Base-by-base conservation (phyloP, 805 yeast species). In the Pichia deserticola region DNA sequence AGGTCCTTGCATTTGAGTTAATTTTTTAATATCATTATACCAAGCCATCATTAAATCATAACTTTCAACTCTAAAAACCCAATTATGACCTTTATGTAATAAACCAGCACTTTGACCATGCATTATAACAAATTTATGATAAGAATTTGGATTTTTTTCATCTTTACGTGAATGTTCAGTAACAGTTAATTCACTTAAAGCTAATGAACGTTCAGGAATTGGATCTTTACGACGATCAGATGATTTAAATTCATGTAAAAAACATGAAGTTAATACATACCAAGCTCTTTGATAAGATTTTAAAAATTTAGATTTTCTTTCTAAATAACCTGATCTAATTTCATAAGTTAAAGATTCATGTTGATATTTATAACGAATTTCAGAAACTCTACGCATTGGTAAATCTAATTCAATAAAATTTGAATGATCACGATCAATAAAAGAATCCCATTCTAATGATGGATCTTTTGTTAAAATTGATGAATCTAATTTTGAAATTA, bases 41-140 rank as follows among this genome's bases (percentile, higher is more conserved):
- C 99, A 92, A 38, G 73, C 76, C 64, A 84, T 79, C 92, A 89
- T 87, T 34, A 76, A 66, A 40, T 82, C 85, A 59, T 85, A 86
- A 44, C 85, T 78, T 60, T 86, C 93, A n/a, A 95, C 84, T 56
- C 95, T 77, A 71, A 92, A 90, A n/a, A 90, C 93, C 88, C 93
- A 89, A 60, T 89, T 89, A 68, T 90, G 97, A 40, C 89, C 87
- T 60, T 88, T 76, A 54, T 82, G 84, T 54, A 88, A 74, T 52
- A 85, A 69, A 12, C 93, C 93, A 52, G 81, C 79, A 53, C 81
- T 79, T 54, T 83, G 82, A 60, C 85, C 87, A 15, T 89, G 80
- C 55, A 78, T 80, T 53, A 92, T 71, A 10, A 89, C 86, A 67
- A 92, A 93, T 68, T 89, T 89, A 64, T 81, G 82, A 51, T 69